Conservation (phyloP, 2,329 filamentous ascomycete genomes). For the Penicillium decumbens region DNA sequence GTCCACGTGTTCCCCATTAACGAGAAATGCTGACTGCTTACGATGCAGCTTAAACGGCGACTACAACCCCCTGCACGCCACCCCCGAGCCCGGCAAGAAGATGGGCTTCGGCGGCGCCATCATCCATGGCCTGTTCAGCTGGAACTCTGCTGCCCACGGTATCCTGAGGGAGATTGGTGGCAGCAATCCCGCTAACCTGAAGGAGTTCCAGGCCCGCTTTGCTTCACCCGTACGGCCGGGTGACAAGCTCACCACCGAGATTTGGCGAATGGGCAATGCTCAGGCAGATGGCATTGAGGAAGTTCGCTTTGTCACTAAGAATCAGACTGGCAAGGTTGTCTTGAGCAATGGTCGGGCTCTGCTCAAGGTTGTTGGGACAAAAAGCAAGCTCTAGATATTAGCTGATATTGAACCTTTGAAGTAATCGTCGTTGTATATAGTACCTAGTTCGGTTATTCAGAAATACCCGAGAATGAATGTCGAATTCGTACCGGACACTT, state of each 20-base stretch:
- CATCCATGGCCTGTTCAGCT: constrained; percentile 83
- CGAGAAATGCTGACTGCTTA: background rate
- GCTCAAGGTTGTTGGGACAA: constrained; percentile 60
- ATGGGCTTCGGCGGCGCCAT: constrained; percentile 91
- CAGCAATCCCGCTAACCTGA: constrained; percentile 73
- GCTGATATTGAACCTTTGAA: background rate
- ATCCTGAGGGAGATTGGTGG: constrained; percentile 69
- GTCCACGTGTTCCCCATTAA: constrained; percentile 2
- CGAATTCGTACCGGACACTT: background rate
- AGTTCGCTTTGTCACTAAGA: constrained; percentile 70
- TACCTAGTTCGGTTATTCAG: background rate
- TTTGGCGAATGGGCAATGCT: constrained; percentile 68
- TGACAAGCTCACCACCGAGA: constrained; percentile 73
- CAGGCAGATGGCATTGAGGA: constrained; percentile 66
- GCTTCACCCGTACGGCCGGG: constrained; percentile 78
- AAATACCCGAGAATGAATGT: background rate
- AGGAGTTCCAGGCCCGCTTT: constrained; percentile 84
- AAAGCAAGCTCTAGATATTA: constrained; percentile 58
- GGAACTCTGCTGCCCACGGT: constrained; percentile 72
- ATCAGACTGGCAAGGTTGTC: constrained; percentile 76
- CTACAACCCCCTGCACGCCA: constrained; percentile 89
- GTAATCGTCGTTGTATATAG: background rate
- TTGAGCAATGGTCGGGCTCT: constrained; percentile 81
- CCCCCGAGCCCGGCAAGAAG: constrained; percentile 74
- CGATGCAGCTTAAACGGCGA: constrained; percentile 70